phyloP scores from a whole-genome alignment of 2,329 filamentous ascomycete species.

The Dactylellina haptotyla region DNA sequence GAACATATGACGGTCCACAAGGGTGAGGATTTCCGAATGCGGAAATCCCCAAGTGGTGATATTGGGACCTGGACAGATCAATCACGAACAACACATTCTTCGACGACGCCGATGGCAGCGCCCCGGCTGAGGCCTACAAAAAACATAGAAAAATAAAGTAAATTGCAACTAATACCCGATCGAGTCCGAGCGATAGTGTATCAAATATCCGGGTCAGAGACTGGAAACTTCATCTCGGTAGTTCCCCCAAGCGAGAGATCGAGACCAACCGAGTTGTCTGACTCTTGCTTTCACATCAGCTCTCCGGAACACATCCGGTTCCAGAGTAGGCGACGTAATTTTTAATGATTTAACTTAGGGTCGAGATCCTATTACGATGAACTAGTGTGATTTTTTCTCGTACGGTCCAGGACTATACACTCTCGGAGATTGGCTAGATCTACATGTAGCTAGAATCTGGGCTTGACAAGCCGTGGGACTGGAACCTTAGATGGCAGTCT shows the following conservation, averaged over 20 bases:
- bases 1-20: background rate
- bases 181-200: background rate
- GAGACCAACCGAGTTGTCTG: background rate
- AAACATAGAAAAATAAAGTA: no score
- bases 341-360: background rate
- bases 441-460: no score
- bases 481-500: no score
- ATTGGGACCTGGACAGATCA: constrained; percentile 13
- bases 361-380: background rate
- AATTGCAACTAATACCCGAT: no score
- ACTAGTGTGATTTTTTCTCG: background rate
- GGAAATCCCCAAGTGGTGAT: constrained; percentile 1
- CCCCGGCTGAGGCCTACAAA: background rate
- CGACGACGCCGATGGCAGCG: background rate
- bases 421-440: no score
- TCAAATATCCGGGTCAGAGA: background rate
- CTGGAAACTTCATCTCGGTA: no score
- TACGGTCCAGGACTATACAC: no score
- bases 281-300: background rate
- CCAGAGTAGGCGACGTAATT: background rate
- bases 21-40: constrained; percentile 28
- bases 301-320: background rate
- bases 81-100: constrained; percentile 29
- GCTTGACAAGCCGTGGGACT: no score
- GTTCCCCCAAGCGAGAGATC: background rate